Evolutionary conservation across 805 yeast species (phyloP), one percentile per base, ranked within the genome.

Genomic region (Suhomyces tanzawaensis): DNA sequence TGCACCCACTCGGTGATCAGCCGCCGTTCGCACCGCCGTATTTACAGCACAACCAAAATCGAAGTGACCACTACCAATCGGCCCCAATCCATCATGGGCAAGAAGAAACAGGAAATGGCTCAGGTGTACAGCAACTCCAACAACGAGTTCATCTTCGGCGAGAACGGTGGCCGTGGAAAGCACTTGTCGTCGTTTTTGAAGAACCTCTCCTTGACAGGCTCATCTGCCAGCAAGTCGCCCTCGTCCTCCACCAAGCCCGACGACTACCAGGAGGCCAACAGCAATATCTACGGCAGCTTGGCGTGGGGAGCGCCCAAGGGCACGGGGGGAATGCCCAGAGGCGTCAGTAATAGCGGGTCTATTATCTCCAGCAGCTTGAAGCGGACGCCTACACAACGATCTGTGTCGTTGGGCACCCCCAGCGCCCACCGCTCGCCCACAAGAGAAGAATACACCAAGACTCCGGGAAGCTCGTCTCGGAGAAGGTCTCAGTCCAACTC

Each of bases 91-190:
- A 51, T 22, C 37, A 68, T 68, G 74, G 69, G 69, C 29, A 66
- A 64, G 49, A 65, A 64, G 56, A 65, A 61, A 34, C 71, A 49
- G 36, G 74, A 69, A 43, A 69, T 69, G 74, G 55, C 71, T 11
- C 74, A 69, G 55, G 63, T 66, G 18, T 66, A 67, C 48, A 48
- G 44, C 39, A 53, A 51, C 33, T 41, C 62, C 40, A 61, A 57
- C 49, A 75, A 76, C 45, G 88, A 82, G 53, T 82, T 79, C 49
- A 64, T 81, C 13, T 82, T 82, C 47, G 82, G 81, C 17, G 85
- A 81, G 48, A 71, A 73, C 28, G 88, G 88, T 14, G 87, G 87
- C 11, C 68, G 72, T 32, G 87, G 87, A 2, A 78, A 78, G 40
- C 69, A 78, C 28, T 66, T 77, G 9, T 65, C 81, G 41, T 64